Evolutionary conservation across 2,329 filamentous ascomycete species (phyloP).

Genomic region (Oidium heveae): DNA sequence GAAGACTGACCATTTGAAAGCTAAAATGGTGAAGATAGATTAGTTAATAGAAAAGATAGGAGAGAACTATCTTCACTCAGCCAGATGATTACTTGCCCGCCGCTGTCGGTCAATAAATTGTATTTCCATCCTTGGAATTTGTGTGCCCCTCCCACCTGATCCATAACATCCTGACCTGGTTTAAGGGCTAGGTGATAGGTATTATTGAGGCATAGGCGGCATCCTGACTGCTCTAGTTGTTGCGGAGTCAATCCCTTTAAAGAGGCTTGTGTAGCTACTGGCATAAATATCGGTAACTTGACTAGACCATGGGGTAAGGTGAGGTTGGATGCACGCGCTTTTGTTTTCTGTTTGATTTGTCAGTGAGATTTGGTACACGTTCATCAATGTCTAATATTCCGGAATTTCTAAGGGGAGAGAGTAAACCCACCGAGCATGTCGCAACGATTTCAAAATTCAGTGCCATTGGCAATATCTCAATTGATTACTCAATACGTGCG

Average conservation of each 20-base stretch:
- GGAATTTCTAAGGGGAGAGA: background rate
- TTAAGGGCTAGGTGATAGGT: conserved; percentile 93
- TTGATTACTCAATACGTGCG: background rate
- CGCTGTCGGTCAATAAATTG: conserved; percentile 72
- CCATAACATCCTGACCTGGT: conserved; percentile 72
- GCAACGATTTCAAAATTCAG: conserved; percentile 57
- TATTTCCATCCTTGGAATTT: conserved; percentile 85
- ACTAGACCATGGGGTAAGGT: conserved; percentile 81
- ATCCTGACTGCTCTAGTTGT: conserved; percentile 73
- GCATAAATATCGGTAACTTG: conserved; percentile 88
- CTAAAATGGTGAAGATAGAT: conserved; percentile 21
- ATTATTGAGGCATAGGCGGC: conserved; percentile 84
- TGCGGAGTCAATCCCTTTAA: conserved; percentile 84
- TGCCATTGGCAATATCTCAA: conserved; percentile 17
- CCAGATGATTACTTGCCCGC: conserved; percentile 25
- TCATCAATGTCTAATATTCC: background rate
- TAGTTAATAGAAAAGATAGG: conserved; percentile 2
- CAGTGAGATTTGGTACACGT: background rate
- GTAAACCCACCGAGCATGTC: conserved; percentile 45
- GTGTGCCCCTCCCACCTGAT: conserved; percentile 75
- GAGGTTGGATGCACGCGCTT: conserved; percentile 71
- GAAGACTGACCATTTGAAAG: conserved; percentile 95
- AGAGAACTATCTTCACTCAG: conserved; percentile 6
- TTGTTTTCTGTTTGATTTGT: conserved; percentile 42
- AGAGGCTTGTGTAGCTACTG: conserved; percentile 87